Evolutionary conservation across 2,329 filamentous ascomycete species (phyloP), one percentile per base, ranked within the genome.

Genomic region (Fusarium luffae): DNA sequence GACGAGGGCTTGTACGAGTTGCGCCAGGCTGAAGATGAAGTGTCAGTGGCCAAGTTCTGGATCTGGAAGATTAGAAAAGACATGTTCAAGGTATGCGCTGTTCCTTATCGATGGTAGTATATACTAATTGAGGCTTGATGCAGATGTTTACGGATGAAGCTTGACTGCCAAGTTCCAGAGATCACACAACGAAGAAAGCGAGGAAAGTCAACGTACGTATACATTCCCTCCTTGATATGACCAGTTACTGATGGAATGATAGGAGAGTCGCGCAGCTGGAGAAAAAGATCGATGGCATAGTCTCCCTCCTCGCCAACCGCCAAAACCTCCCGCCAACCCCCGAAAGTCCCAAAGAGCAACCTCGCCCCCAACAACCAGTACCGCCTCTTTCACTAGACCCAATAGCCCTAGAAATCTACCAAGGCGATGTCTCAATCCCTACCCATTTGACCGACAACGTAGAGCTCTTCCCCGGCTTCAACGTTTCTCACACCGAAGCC

Each of bases 241-340:
- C 21, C 21, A 21, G 21, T 21, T 21, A 21, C 21, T 21, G 21
- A 21, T 21, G 21, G 21, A 21, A 21, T 21, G 4, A 21, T 13
- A 82, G 79, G 9, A 76, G 79, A 13, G 79, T 82, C 4, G 79
- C 77, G 8, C 78, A 80, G 41, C 47, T 82, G 4, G 80, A 82
- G 55, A 75, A 79, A 54, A 82, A 80, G 63, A 79, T 82, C 30
- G 79, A 82, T n/a, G 78, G 78, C 41, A 77, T 82, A 23, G 77
- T 82, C 50, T 79, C 77, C 6, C 74, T 81, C 7, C 74, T 81
- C 11, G 76, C 78, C 16, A 77, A 70, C 48, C 76, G 75, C 40
- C 68, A 73, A 47, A 69, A 64, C 42, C 66, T 68, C 16, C 72
- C 72, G 10, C 51, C 68, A 42, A 75, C 73, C 23, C 73, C 73